Evolutionary conservation across 116 monocot genomes (phyloP), one percentile per base, ranked within the genome.

Genomic region (Zostera marina): DNA sequence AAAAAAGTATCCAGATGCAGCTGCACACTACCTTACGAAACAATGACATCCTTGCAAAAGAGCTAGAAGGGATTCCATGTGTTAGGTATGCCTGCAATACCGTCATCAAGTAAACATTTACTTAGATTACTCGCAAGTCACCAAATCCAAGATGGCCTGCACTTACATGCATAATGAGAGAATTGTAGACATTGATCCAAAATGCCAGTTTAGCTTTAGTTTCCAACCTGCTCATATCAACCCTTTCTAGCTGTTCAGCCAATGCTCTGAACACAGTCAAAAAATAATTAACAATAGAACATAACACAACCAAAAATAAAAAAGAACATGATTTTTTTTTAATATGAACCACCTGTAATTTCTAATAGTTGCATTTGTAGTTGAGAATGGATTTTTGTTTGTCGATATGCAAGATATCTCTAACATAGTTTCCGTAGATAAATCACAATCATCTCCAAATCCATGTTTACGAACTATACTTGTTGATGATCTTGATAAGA

Each of bases 101-200:
- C n/a, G n/a, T n/a, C n/a, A n/a, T n/a, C n/a, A n/a, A 23, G 63
- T 42, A 21, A 43, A 42, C 42, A 11, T 39, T 8, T 17, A 11
- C 8, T 58, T 12, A 59, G 20, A 40, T 59, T 22, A 22, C 41
- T 11, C 12, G 4, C 43, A 11, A 19, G 26, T 12, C 10, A 11
- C 21, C 4, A n/a, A 22, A 7, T 14, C 11, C 11, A n/a, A n/a
- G n/a, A n/a, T n/a, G n/a, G n/a, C n/a, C n/a, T n/a, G 9, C 23
- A 19, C 52, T 66, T 83, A 88, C 88, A 73, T 88, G 83, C 88
- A 88, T 83, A 54, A 83, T 41, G 6, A 88, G 84, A 68, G 78
- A 83, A 64, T 88, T 88, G 66, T 83, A 83, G 43, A 88, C 57
- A 76, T 88, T 88, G 52, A 88, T 73, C 88, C 88, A 88, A 66